Base-by-base conservation (phyloP, 148 eudicot genomes). In the Gaultheria prostrata region DNA sequence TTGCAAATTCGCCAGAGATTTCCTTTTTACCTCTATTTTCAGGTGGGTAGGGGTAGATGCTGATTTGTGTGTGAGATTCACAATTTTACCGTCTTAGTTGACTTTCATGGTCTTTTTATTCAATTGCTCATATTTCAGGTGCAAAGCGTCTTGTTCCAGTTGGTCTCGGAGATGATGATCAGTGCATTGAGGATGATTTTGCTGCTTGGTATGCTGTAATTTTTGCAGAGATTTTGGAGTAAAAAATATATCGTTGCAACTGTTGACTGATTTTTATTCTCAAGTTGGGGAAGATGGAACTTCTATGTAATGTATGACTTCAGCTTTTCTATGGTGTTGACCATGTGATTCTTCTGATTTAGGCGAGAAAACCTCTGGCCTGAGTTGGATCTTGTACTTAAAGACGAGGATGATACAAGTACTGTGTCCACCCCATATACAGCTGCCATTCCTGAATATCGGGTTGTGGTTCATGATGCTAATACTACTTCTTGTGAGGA, bases 131-230 rank as follows among this genome's bases (percentile, higher is more conserved):
- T 76, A 54, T 82, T 39, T 83, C 87, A 95, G 98, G 98, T 89
- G 98, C 89, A 77, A 95, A 91, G 86, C 93, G 95, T 83, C 80
- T 95, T 75, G 85, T 93, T 84, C 87, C 93, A 28, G 86, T 91
- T 80, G 98, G 98, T 82, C 92, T 95, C 39, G 98, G 98, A 71
- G 98, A 95, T 89, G 98, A 95, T 92, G 98, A 95, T 87, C 97
- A 93, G 76, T 92, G 98, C 70, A 95, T 95, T 71, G 98, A 95
- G 86, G 98, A 95, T 83, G 98, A 95, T 84, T 95, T 95, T 86
- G 21, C 98, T 84, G 95, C 98, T 54, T 95, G 98, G 98, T 95
- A 87, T 78, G 56, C n/a, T 33, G 67, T 51, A 65, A 77, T 8
- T 30, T 79, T 20, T 32, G 4, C 35, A 8, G 43, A 33, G 32